Conservation (phyloP, 257 asterid species). For the Datura wrightii region DNA sequence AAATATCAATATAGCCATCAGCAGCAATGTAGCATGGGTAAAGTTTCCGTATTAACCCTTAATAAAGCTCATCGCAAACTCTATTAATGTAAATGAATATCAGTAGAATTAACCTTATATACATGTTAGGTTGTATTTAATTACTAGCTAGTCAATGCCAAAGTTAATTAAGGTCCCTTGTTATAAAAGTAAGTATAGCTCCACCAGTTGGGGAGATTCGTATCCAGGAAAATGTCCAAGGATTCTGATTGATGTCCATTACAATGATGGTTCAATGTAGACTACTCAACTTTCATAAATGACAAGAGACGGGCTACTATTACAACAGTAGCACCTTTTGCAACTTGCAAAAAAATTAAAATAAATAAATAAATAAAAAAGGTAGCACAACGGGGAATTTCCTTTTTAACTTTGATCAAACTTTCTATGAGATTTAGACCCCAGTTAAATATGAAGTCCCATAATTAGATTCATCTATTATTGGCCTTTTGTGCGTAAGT, state of each 20-base stretch:
- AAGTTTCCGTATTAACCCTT: not conserved
- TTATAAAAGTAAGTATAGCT: slow-evolving; percentile 21
- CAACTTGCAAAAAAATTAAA: slow-evolving; percentile 2
- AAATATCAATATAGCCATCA: not conserved
- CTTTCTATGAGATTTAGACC: slow-evolving; percentile 11
- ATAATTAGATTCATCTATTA: slow-evolving; percentile 16
- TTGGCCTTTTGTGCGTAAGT: not conserved
- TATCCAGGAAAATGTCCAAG: not conserved
- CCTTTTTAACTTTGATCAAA: not conserved
- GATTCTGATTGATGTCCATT: slow-evolving; percentile 30
- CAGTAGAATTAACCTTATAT: not conserved
- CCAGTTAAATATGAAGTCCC: not conserved
- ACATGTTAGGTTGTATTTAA: not conserved
- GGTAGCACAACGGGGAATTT: slow-evolving; percentile 6
- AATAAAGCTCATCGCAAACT: not conserved
- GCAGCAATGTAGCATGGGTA: not conserved
- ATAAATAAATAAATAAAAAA: not conserved
- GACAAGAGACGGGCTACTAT: not conserved
- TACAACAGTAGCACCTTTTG: slow-evolving; percentile 11
- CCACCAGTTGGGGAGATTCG: slow-evolving; percentile 31
- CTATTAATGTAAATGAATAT: not conserved
- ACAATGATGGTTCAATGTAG: slow-evolving; percentile 14
- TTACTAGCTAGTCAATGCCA: not conserved
- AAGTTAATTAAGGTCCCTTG: not conserved
- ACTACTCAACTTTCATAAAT: slow-evolving; percentile 29